A percentile compares a stretch with the other conserved stretches of the same genome.
Evolutionary conservation across 345 rosid species (phyloP).

Genomic region (Cardamine chenopodiifolia): DNA sequence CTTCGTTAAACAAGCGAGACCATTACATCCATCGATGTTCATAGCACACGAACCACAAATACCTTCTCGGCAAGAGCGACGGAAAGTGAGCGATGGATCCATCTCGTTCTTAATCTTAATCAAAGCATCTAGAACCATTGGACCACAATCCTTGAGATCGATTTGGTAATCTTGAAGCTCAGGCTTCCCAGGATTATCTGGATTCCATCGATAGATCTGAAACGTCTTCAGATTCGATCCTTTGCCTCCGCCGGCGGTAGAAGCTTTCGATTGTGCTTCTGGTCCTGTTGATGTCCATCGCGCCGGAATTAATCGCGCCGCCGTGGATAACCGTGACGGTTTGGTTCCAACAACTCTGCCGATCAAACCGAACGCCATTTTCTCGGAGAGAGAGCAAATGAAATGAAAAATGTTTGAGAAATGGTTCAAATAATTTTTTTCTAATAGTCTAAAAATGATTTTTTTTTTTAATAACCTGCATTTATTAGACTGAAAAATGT

Average conservation of each 20-base stretch:
- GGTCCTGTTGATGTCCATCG: slow-evolving; percentile 57
- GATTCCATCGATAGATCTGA: slow-evolving; percentile 94
- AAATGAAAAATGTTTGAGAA: background rate
- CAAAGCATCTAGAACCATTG: slow-evolving; percentile 93
- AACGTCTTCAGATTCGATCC: slow-evolving; percentile 58
- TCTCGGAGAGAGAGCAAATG: slow-evolving; percentile 3
- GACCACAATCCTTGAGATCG: slow-evolving; percentile 89
- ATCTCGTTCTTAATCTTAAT: slow-evolving; percentile 98
- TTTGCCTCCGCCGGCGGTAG: slow-evolving; percentile 45
- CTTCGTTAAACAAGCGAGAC: slow-evolving; percentile 90
- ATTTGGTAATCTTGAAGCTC: slow-evolving; percentile 67
- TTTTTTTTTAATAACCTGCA: background rate
- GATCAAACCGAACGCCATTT: slow-evolving; percentile 58
- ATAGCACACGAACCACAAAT: slow-evolving; percentile 96
- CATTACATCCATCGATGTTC: slow-evolving; percentile 96
- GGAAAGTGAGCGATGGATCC: slow-evolving; percentile 89
- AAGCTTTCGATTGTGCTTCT: slow-evolving; percentile 58
- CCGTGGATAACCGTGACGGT: slow-evolving; percentile 26
- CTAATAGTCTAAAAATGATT: slow-evolving; percentile 10
- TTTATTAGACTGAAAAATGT: background rate
- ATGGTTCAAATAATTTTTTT: background rate
- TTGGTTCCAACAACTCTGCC: slow-evolving; percentile 48
- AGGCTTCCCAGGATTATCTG: slow-evolving; percentile 77
- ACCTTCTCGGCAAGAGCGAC: slow-evolving; percentile 96
- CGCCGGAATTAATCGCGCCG: slow-evolving; percentile 45